Percentiles rank a stretch among this genome's conserved stretches.
Evolutionary conservation across 805 yeast species (phyloP).

Genomic region (Metschnikowia similis): DNA sequence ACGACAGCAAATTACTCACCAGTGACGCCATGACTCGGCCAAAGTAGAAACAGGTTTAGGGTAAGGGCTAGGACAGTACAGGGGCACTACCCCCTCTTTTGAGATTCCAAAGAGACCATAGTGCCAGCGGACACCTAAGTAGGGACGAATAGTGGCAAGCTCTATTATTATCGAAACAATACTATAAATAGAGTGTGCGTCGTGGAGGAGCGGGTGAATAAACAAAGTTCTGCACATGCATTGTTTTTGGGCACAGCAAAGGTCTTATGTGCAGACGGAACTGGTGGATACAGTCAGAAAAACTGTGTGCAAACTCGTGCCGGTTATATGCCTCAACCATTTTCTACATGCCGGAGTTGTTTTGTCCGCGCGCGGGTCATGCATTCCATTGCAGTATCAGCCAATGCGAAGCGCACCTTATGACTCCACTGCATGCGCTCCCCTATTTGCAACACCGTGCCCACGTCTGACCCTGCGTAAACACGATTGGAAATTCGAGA

Average conservation of each 20-base stretch:
- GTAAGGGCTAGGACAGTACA: no score
- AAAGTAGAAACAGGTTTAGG: no score
- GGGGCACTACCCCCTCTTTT: no score
- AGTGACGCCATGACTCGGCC: no score
- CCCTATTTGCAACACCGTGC: not conserved
- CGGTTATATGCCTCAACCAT: no score
- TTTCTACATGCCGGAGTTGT: not conserved
- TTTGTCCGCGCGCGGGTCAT: not conserved
- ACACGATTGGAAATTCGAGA: not conserved
- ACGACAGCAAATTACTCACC: not conserved
- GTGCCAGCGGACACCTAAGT: no score
- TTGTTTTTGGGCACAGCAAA: not conserved
- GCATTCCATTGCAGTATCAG: conserved; percentile 1
- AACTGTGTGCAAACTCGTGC: not conserved
- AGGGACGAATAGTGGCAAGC: no score
- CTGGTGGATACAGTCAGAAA: not conserved
- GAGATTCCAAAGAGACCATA: no score
- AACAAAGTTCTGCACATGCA: not conserved
- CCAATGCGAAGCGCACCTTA: conserved; percentile 1
- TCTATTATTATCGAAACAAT: no score
- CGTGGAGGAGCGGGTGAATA: conserved; percentile 1
- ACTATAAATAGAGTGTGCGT: conserved; percentile 1
- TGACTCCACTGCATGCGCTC: not conserved
- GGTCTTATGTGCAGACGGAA: not conserved
- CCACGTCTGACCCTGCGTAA: not conserved